These are phyloP conservation scores for Trichosporon sp. DNA, from an alignment of 1,284 basidiomycete genomes.

Conservation along the genomic window DNA sequence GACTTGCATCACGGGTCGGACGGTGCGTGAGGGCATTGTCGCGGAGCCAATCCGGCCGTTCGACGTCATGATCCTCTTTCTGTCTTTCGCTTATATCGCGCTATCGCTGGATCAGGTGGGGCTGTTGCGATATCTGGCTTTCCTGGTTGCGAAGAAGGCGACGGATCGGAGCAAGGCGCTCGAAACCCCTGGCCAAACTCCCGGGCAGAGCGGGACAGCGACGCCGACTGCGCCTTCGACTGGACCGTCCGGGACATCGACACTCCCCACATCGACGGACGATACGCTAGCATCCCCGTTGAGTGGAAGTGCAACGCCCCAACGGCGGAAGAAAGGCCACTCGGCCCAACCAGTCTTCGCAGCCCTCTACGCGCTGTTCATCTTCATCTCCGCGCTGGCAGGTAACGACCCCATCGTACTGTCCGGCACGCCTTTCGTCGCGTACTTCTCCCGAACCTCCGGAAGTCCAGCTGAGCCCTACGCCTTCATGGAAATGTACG, in stretches of 20 bases:
- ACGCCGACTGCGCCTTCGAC: too few relatives aligned
- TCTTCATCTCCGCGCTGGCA: conserved; percentile 68
- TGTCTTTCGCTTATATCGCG: conserved; percentile 85
- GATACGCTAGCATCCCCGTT: too few relatives aligned
- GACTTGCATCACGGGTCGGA: conserved; percentile 62
- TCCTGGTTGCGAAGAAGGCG: conserved; percentile 74
- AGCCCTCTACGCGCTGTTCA: conserved; percentile 74
- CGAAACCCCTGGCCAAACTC: not conserved
- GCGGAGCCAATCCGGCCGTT: conserved; percentile 72
- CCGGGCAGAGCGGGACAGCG: not conserved
- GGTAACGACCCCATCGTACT: conserved; percentile 89
- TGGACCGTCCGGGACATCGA: too few relatives aligned
- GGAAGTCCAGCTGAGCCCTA: conserved; percentile 59
- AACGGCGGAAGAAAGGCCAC: not conserved
- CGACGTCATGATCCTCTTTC: conserved; percentile 88
- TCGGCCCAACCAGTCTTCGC: conserved; percentile 64
- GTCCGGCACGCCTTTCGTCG: conserved; percentile 72
- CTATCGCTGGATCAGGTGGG: conserved; percentile 84
- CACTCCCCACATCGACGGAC: not conserved
- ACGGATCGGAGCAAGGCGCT: conserved; percentile 42
- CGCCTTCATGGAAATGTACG: conserved; percentile 64
- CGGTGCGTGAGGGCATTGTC: conserved; percentile 61
- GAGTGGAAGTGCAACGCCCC: not conserved
- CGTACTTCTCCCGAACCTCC: conserved; percentile 68
- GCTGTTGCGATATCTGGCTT: conserved; percentile 76